phyloP scores from a whole-genome alignment of 208 protist genomes.

The Leishmania turanica region DNA sequence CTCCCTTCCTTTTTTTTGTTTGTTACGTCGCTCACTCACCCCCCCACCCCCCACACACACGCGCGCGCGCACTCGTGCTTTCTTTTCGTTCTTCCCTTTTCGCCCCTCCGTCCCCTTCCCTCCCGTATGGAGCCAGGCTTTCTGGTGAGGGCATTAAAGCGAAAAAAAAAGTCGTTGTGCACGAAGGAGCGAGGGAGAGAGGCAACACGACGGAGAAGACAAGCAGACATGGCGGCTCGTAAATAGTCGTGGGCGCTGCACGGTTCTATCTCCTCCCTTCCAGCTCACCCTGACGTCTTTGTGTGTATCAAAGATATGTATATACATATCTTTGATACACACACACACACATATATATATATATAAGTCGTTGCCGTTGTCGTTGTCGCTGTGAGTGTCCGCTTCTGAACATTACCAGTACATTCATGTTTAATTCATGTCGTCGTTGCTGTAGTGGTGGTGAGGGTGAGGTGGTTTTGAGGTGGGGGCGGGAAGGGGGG shows the following conservation, averaged over 20 bases:
- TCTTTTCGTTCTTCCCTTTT: background rate
- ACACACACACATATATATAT: slow-evolving; percentile 15
- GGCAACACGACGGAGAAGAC: background rate
- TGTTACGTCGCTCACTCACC: background rate
- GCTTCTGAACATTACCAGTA: background rate
- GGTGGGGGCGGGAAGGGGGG: background rate
- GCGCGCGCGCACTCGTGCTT: background rate
- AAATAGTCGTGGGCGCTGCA: background rate
- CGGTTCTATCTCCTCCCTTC: background rate
- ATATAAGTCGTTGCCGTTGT: slow-evolving; percentile 1
- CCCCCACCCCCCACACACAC: background rate
- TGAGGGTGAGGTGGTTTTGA: background rate
- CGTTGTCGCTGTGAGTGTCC: background rate
- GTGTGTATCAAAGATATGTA: background rate
- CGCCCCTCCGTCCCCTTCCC: background rate
- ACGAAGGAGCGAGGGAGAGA: background rate
- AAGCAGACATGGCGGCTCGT: background rate
- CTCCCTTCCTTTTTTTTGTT: background rate
- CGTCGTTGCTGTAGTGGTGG: background rate
- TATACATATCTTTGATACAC: too few species aligned
- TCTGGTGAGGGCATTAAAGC: background rate
- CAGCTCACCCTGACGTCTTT: background rate
- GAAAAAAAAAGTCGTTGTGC: background rate
- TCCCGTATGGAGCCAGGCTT: background rate
- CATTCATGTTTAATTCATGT: background rate